These are phyloP conservation scores for Botrytis fragariae DNA, from an alignment of 2,329 filamentous ascomycete genomes.

Conservation along the genomic window DNA sequence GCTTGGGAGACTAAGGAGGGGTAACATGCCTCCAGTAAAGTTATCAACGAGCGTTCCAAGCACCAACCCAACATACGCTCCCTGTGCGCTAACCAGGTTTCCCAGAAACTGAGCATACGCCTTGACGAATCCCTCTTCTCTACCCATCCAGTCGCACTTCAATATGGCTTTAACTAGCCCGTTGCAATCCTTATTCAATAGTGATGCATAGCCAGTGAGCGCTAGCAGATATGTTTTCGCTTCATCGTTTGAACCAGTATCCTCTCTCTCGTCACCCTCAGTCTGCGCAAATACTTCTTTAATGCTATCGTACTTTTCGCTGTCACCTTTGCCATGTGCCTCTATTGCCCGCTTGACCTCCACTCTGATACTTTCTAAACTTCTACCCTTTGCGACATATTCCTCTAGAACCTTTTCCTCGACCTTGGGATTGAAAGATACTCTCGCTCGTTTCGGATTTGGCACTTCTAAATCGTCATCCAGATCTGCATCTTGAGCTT, in stretches of 20 bases:
- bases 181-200: conserved; percentile 58
- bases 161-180: conserved; percentile 58
- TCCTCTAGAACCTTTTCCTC: conserved; percentile 38
- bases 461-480: conserved; percentile 32
- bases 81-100: conserved; percentile 77
- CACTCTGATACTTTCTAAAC: conserved; percentile 33
- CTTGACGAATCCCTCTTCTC: conserved; percentile 63
- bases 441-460: conserved; percentile 35
- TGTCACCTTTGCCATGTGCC: conserved; percentile 54
- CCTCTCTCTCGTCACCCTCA: conserved; percentile 25
- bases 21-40: conserved; percentile 56
- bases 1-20: conserved; percentile 25
- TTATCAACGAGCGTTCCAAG: conserved; percentile 78
- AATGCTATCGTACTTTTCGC: conserved; percentile 59
- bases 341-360: conserved; percentile 46
- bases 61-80: conserved; percentile 70
- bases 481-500: conserved; percentile 33
- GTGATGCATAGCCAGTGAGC: conserved; percentile 59
- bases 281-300: conserved; percentile 52
- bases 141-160: conserved; percentile 62
- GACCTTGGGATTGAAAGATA: conserved; percentile 38
- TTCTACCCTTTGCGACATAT: conserved; percentile 31
- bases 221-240: conserved; percentile 61
- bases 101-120: conserved; percentile 67
- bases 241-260: conserved; percentile 35